Evolutionary conservation across 2,329 filamentous ascomycete species (phyloP), one percentile per base, ranked within the genome.

Genomic region (Cladosporium sp.): DNA sequence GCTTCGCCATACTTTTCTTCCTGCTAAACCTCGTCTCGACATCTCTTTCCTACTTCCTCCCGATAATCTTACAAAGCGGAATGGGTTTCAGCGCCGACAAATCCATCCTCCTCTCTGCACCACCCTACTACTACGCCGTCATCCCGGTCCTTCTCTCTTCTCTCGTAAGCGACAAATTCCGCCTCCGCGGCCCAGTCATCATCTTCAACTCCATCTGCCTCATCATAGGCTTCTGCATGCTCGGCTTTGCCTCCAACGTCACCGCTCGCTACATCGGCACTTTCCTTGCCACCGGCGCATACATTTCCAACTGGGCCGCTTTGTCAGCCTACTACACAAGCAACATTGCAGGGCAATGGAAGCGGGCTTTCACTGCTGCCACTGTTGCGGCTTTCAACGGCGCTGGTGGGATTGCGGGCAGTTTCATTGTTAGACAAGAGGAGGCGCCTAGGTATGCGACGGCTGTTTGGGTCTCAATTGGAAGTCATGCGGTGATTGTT

Each of bases 231-330:
- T 85, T 86, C 63, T 72, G 77, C 55, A 81, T 86, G 77, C 72
- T 86, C 3, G 83, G 83, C 2, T 82, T 85, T 60, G 70, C 77
- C 0, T 67, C 70, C 12, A 75, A 83, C 49, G 77, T 83, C 45
- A 72, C 79, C 0, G 79, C 82, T 3, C 76, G 83, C 41, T 85
- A 85, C 55, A 69, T 83, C 25, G 83, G 83, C 7, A 81, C 80
- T 0, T 85, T 78, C 62, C 72, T 86, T 2, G 81, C 82, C 0
- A 86, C 83, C 0, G 83, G 83, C 0, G 82, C 83, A 1, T 86
- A 85, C 55, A 75, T 86, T 3, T 80, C 78, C 3, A 86, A 86
- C 55, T 86, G 83, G 82, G 82, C 83, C 0, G 83, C 81, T 0
- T 68, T 86, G 54, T 82, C 78, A 46, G 76, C 80, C 0, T 84